Evolutionary conservation across 2,329 filamentous ascomycete species (phyloP).

Genomic region (Colletotrichum phormii): DNA sequence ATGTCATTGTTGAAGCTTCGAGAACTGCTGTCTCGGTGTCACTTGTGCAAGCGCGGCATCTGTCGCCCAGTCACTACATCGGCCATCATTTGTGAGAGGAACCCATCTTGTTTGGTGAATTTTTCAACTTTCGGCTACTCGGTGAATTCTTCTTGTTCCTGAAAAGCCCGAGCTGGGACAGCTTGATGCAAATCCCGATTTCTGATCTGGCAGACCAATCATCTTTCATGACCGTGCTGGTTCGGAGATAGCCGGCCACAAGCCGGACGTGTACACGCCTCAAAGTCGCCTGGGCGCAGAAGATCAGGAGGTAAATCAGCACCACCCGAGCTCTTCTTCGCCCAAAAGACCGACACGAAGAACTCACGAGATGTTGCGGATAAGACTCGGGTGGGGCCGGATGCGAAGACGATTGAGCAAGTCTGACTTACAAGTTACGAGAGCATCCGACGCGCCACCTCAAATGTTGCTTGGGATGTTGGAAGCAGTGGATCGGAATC

Average conservation of each 20-base stretch:
- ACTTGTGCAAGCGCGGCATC: neutral
- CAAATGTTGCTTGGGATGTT: neutral
- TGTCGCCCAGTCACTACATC: neutral
- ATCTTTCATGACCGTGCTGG: neutral
- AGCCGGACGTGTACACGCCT: neutral
- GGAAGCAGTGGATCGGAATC: neutral
- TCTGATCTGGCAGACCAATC: neutral
- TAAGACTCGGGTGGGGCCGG: neutral
- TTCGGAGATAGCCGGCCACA: neutral
- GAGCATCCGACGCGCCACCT: neutral
- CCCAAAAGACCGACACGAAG: too few relatives aligned
- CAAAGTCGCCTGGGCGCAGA: neutral
- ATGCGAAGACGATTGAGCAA: neutral
- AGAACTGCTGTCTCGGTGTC: neutral
- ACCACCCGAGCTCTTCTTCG: neutral
- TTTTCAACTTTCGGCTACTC: neutral
- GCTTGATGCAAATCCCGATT: neutral
- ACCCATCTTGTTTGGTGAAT: neutral
- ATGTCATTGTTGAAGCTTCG: neutral
- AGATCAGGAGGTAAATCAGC: neutral
- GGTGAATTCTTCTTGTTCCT: neutral
- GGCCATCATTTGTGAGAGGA: neutral
- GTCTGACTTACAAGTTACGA: neutral
- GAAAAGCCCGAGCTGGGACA: neutral
- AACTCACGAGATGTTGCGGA: too few relatives aligned